A percentile compares a stretch with the other conserved stretches of the same genome.
Conservation (phyloP, 2,329 filamentous ascomycete species). For the Botryosphaeria agaves region DNA sequence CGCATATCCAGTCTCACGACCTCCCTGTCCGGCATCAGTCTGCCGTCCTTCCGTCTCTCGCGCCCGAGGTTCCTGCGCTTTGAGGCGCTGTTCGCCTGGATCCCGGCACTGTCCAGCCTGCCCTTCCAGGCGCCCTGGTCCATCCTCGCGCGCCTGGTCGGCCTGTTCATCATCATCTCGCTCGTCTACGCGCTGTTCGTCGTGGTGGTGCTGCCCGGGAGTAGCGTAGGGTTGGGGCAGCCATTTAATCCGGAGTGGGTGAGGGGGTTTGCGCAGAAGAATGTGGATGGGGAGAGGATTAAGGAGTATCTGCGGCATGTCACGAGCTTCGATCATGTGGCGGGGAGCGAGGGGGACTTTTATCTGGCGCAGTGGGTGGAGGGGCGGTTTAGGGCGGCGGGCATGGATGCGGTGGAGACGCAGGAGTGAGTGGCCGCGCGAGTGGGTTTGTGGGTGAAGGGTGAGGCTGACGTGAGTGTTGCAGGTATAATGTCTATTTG, state of each 20-base stretch:
- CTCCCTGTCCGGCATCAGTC: conserved; percentile 38
- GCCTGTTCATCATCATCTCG: conserved; percentile 55
- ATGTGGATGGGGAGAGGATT: conserved; percentile 45
- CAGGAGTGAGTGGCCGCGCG: conserved; percentile 38
- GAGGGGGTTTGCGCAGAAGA: conserved; percentile 53
- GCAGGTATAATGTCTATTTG: conserved; percentile 79
- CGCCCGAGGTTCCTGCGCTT: conserved; percentile 20
- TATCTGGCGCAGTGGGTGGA: conserved; percentile 73
- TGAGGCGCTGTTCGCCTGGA: conserved; percentile 19
- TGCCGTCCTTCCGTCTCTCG: conserved; percentile 28
- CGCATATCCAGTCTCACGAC: conserved; percentile 37
- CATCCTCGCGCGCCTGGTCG: conserved; percentile 55
- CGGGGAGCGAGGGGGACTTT: conserved; percentile 85
- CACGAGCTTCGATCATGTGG: conserved; percentile 74
- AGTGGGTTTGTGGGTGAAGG: background rate
- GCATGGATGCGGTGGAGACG: conserved; percentile 57
- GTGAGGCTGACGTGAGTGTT: conserved; percentile 12
- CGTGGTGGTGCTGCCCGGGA: conserved; percentile 62
- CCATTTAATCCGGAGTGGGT: conserved; percentile 76
- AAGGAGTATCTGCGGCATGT: conserved; percentile 59
- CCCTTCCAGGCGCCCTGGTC: conserved; percentile 39
- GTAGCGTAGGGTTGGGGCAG: conserved; percentile 44
- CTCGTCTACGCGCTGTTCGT: conserved; percentile 76
- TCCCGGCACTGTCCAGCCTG: conserved; percentile 17
- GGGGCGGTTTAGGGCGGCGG: conserved; percentile 52